Conservation (phyloP, 2,329 filamentous ascomycete species). For the Aspergillus bombycis region DNA sequence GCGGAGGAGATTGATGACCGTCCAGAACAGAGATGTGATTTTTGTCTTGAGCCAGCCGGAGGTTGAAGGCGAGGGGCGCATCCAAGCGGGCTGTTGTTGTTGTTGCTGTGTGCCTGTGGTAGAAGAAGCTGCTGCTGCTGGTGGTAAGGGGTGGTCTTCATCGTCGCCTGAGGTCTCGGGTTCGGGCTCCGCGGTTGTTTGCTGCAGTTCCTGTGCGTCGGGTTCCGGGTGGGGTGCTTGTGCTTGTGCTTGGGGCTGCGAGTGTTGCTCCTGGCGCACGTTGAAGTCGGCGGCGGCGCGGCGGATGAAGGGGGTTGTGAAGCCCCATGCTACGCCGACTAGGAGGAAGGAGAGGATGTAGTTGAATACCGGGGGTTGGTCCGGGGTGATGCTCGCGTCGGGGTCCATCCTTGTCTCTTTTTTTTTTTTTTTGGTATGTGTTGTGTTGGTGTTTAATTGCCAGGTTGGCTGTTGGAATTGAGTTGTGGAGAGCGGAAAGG, state of each 20-base stretch:
- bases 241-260: slow-evolving; percentile 1
- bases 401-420: slow-evolving; percentile 32
- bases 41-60: slow-evolving; percentile 64
- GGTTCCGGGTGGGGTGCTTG: neutral
- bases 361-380: slow-evolving; percentile 61
- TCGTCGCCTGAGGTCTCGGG: neutral
- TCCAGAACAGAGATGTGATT: slow-evolving; percentile 69
- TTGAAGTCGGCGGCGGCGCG: slow-evolving; percentile 77
- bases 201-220: slow-evolving; percentile 9
- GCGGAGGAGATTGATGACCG: slow-evolving; percentile 74
- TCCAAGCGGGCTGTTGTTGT: slow-evolving; percentile 20
- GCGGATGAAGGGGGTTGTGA: slow-evolving; percentile 91
- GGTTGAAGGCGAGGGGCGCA: slow-evolving; percentile 9
- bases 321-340: slow-evolving; percentile 89
- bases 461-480: neutral
- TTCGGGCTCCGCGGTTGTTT: neutral
- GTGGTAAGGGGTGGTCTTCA: slow-evolving; percentile 8
- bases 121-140: neutral
- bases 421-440: neutral
- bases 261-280: slow-evolving; percentile 51
- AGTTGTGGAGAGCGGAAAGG: neutral
- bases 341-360: slow-evolving; percentile 88
- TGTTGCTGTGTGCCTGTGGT: neutral
- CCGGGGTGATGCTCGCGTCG: slow-evolving; percentile 28
- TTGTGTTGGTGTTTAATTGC: neutral